A percentile compares a stretch with the other conserved stretches of the same genome.
These are phyloP conservation scores for Flaveria bidentis DNA, from an alignment of 129 eudicot species.

Conservation along the genomic window DNA sequence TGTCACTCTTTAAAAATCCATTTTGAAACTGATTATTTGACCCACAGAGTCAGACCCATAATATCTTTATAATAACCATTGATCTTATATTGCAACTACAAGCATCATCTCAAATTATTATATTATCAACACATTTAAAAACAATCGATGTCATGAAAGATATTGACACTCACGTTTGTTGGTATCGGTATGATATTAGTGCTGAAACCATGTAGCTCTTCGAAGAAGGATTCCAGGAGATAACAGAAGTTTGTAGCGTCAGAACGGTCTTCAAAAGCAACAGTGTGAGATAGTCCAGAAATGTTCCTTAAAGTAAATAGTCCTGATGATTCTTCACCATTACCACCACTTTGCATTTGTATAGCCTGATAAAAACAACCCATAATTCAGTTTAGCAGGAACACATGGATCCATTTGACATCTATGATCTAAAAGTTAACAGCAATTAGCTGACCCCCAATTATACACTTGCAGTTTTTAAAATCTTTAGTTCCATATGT, in stretches of 20 bases:
- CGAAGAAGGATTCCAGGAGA: slow-evolving; percentile 72
- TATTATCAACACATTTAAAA: not conserved
- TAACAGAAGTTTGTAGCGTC: slow-evolving; percentile 86
- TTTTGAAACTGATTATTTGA: not conserved
- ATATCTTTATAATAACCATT: not conserved
- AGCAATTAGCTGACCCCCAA: not conserved
- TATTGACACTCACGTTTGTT: slow-evolving; percentile 52
- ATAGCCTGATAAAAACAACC: slow-evolving; percentile 55
- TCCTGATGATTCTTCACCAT: slow-evolving; percentile 48
- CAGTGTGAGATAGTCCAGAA: slow-evolving; percentile 49
- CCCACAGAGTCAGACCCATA: not conserved
- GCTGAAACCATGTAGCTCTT: slow-evolving; percentile 55
- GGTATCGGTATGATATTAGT: slow-evolving; percentile 62
- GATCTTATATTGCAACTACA: not conserved
- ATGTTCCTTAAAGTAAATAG: slow-evolving; percentile 47
- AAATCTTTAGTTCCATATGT: not conserved
- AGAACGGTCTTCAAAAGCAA: slow-evolving; percentile 77
- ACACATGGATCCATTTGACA: not conserved
- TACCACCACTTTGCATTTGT: slow-evolving; percentile 56
- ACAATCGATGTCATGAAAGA: not conserved
- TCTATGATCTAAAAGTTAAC: not conserved
- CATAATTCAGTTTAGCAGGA: not conserved
- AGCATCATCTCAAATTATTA: not conserved
- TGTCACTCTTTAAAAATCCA: not conserved
- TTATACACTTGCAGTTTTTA: not conserved